phyloP scores from a whole-genome alignment of 768 basidiomycete species.

The Tricholoma sp. region DNA sequence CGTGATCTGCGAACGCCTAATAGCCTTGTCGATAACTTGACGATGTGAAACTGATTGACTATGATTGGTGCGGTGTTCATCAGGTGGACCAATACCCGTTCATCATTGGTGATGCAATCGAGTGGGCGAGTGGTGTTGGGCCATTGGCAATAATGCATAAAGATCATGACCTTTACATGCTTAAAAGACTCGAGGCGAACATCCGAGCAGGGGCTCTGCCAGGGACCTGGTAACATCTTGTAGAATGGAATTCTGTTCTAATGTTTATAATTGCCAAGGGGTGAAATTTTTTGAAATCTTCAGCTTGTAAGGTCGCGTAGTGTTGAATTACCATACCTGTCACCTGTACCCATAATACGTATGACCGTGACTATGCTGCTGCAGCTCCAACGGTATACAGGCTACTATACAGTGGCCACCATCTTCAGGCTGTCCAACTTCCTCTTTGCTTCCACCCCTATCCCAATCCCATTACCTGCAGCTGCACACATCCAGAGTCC shows the following conservation, averaged over 20 bases:
- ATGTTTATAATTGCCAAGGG: neutral
- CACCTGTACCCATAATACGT: too few species aligned
- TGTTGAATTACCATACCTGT: too few species aligned
- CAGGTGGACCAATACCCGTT: neutral
- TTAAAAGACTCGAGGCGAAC: neutral
- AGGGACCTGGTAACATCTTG: neutral
- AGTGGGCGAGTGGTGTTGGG: neutral
- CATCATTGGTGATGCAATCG: neutral
- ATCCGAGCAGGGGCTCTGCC: neutral
- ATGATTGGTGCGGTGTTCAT: conserved; percentile 8
- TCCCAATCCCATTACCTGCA: too few species aligned
- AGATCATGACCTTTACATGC: neutral
- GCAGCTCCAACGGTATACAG: too few species aligned
- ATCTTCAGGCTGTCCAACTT: too few species aligned
- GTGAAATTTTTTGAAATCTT: neutral
- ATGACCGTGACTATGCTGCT: too few species aligned
- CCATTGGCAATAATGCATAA: neutral
- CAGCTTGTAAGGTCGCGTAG: too few species aligned
- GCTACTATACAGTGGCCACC: too few species aligned
- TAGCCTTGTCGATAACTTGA: conserved; percentile 1
- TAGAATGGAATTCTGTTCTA: neutral
- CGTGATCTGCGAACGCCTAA: conserved; percentile 6
- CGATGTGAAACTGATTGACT: neutral
- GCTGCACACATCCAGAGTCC: too few species aligned
- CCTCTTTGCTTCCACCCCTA: too few species aligned